Evolutionary conservation across 1,139 yeast species (phyloP), one percentile per base, ranked within the genome.

Genomic region (Hyphopichia burtonii): DNA sequence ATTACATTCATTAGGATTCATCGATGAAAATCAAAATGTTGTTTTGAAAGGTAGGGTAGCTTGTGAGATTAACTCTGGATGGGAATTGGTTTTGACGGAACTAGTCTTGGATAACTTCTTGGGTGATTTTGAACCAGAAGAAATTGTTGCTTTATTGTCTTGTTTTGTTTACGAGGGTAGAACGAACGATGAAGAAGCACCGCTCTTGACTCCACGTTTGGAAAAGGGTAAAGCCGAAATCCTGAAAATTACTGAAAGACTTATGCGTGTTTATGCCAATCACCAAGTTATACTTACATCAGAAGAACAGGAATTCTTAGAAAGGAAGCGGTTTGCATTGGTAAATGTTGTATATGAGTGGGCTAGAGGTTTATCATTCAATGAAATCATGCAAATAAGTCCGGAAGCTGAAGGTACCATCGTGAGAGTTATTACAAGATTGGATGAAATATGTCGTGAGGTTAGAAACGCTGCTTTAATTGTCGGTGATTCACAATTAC

Each of bases 301-400:
- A 15, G 97, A 91, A 44, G 99, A 93, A 55, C 86, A 85, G 41
- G 89, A 86, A 48, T 91, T 90, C 54, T 65, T 83, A 47, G 95
- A 89, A 46, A 77, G 86, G 51, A 84, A 89, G 54, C 71, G 99
- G 51, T 93, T 93, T 65, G 96, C 94, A 0, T 73, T 93, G 56
- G 86, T 88, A 63, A 93, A 90, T 60, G 96, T 90, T 11, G 96
- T 93, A 3, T 93, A 93, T 60, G 98, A 93, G 64, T 93, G 99
- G 99, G 97, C 98, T 1, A 76, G 95, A 51, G 99, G 99, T 2
- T 76, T 90, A 74, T 77, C 94, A 1, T 93, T 93, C 67, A 86
- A 86, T 50, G 94, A 88, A 44, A 93, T 93, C 52, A 93, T 91
- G 85, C 84, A 81, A 46, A 76, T 89, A 50, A 86, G 95, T 49